phyloP scores from a whole-genome alignment of 805 yeast species.

The Zygosaccharomyces pseudorouxii region DNA sequence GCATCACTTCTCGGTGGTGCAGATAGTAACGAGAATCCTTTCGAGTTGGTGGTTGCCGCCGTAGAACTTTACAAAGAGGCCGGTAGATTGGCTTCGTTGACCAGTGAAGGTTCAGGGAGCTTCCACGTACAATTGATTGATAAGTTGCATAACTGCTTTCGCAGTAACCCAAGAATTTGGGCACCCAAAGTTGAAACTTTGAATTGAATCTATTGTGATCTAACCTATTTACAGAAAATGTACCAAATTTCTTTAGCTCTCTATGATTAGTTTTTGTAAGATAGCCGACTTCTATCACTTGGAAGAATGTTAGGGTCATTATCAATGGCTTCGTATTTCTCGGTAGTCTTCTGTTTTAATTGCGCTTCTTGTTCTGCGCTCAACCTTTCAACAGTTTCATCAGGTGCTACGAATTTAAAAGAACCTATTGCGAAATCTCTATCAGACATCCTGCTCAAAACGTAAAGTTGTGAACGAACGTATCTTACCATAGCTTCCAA shows the following conservation, averaged over 20 bases:
- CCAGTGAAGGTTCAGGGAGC: slow-evolving; percentile 36
- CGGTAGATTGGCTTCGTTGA: slow-evolving; percentile 48
- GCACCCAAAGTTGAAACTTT: slow-evolving; percentile 15
- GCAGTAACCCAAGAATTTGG: slow-evolving; percentile 28
- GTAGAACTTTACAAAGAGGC: slow-evolving; percentile 56
- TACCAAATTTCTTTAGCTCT: not conserved
- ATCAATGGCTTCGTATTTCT: slow-evolving; percentile 48
- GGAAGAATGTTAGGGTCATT: slow-evolving; percentile 47
- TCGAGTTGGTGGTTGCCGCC: slow-evolving; percentile 50
- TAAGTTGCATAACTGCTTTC: slow-evolving; percentile 26
- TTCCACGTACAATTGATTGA: slow-evolving; percentile 32
- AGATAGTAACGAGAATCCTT: slow-evolving; percentile 33
- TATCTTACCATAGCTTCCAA: slow-evolving; percentile 87
- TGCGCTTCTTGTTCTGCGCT: slow-evolving; percentile 58
- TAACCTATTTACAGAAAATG: slow-evolving; percentile 15
- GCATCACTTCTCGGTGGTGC: slow-evolving; percentile 52
- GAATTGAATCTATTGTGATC: not conserved
- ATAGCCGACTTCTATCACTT: slow-evolving; percentile 51
- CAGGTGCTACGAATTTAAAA: slow-evolving; percentile 79
- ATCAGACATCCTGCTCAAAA: slow-evolving; percentile 78
- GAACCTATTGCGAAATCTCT: slow-evolving; percentile 91
- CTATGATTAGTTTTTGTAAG: slow-evolving; percentile 42
- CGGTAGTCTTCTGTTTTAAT: slow-evolving; percentile 47
- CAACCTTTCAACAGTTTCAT: slow-evolving; percentile 68
- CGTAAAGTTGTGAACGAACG: slow-evolving; percentile 83